Evolutionary conservation across 1,284 basidiomycete species (phyloP), one percentile per base, ranked within the genome.

Genomic region (Agaricales sp.): DNA sequence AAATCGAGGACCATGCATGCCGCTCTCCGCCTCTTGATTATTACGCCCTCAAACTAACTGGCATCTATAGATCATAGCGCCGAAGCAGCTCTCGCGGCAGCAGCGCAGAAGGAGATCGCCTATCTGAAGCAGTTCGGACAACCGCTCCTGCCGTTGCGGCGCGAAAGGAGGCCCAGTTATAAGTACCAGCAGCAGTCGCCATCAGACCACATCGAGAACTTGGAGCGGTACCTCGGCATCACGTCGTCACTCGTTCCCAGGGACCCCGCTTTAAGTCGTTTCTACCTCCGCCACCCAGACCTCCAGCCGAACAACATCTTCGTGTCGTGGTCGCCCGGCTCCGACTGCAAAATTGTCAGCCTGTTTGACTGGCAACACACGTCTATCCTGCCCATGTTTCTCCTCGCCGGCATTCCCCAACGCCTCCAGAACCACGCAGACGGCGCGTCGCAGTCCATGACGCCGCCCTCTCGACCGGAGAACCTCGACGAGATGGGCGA

Each of bases 101-200:
- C 47, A 56, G 74, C 74, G 1, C 46, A 52, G 43, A 78, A 78
- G 63, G 75, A 79, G 61, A 51, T 69, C 3, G 72, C 73, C 2
- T 76, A 75, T 61, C 61, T 78, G 49, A 44, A 68, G 50, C 63
- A 57, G 52, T 78, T 77, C 58, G 75, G 73, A 57, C 64, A 49
- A 65, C 75, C 74, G 53, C 57, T 71, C 13, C 51, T 73, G 41
- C 76, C 74, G 49, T 70, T 73, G 57, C 67, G 60, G 54, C 75
- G 71, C 45, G 52, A 37, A 26, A 67, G 71, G 53, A 71, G 74
- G 66, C 63, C 63, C 3, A 53, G 23, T 52, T 77, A 74, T 60
- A n/a, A 64, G 58, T 74, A 69, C 67, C 19, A 75, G 65, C 51
- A 70, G 61, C 75, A 78, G 69, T 61, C 61, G 50, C 74, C 73